phyloP scores from a whole-genome alignment of 257 asterid genomes.

The Oldenlandia corymbosa region DNA sequence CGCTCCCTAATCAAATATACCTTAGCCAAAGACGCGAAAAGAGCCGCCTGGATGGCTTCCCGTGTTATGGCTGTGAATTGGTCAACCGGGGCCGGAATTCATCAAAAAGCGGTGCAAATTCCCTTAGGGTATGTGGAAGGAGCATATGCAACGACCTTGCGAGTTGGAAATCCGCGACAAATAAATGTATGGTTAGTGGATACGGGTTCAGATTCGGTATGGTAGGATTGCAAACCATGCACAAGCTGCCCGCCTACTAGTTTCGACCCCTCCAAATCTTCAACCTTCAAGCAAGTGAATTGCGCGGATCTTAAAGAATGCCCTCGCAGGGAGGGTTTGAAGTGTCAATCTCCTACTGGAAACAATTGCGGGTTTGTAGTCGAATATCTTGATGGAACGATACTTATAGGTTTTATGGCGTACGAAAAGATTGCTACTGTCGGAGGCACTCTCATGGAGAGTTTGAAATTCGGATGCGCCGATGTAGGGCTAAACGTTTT shows the following conservation, averaged over 20 bases:
- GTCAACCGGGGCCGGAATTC: too few relatives aligned
- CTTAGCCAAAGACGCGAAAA: not conserved
- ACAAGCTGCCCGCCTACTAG: not conserved
- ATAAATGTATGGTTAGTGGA: not conserved
- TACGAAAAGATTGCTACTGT: not conserved
- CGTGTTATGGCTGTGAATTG: not conserved
- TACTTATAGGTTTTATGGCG: not conserved
- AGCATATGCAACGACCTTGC: not conserved
- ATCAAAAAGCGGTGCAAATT: too few relatives aligned
- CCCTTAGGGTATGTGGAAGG: not conserved
- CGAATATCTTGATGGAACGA: not conserved
- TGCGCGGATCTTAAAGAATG: not conserved
- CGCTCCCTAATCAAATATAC: not conserved
- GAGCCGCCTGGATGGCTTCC: not conserved
- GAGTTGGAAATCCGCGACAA: not conserved
- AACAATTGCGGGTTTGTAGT: not conserved
- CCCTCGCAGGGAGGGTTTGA: not conserved
- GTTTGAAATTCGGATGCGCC: not conserved
- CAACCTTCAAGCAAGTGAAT: not conserved
- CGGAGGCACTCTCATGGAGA: not conserved
- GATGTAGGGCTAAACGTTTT: not conserved
- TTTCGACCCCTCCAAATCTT: not conserved
- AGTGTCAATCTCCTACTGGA: too few relatives aligned
- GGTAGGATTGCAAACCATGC: slow-evolving; percentile 5
- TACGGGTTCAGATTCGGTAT: not conserved